phyloP scores from a whole-genome alignment of 2,329 filamentous ascomycete genomes.

The Pleurostoma richardsiae region DNA sequence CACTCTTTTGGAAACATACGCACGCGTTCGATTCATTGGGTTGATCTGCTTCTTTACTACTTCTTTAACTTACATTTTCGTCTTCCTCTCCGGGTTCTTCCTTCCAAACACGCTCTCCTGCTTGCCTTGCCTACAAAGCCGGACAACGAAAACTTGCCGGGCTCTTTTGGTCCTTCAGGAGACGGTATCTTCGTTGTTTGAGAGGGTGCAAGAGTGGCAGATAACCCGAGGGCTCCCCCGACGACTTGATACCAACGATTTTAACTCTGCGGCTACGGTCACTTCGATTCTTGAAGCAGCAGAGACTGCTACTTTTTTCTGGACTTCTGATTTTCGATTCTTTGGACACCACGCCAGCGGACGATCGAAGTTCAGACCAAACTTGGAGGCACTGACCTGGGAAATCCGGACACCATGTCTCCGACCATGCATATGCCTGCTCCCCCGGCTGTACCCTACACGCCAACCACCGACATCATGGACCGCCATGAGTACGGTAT shows the following conservation, averaged over 20 bases:
- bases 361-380: background rate
- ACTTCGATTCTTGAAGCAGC: conserved; percentile 40
- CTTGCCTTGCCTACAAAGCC: too few species aligned
- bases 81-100: too few species aligned
- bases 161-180: too few species aligned
- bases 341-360: conserved; percentile 24
- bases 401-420: conserved; percentile 36
- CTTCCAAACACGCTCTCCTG: too few species aligned
- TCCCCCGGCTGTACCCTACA: conserved; percentile 35
- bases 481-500: conserved; percentile 56
- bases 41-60: conserved; percentile 26
- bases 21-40: conserved; percentile 23
- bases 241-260: too few species aligned
- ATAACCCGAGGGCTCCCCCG: too few species aligned
- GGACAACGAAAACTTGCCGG: too few species aligned
- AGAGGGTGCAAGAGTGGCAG: too few species aligned
- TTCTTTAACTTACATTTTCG: conserved; percentile 7
- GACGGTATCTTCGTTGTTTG: too few species aligned
- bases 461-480: conserved; percentile 47
- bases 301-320: conserved; percentile 27
- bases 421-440: conserved; percentile 41
- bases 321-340: conserved; percentile 21
- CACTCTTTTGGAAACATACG: conserved; percentile 38
- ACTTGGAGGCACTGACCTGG: conserved; percentile 7
- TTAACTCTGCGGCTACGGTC: conserved; percentile 6